phyloP scores from a whole-genome alignment of 768 basidiomycete genomes.

The Suillus sp. region DNA sequence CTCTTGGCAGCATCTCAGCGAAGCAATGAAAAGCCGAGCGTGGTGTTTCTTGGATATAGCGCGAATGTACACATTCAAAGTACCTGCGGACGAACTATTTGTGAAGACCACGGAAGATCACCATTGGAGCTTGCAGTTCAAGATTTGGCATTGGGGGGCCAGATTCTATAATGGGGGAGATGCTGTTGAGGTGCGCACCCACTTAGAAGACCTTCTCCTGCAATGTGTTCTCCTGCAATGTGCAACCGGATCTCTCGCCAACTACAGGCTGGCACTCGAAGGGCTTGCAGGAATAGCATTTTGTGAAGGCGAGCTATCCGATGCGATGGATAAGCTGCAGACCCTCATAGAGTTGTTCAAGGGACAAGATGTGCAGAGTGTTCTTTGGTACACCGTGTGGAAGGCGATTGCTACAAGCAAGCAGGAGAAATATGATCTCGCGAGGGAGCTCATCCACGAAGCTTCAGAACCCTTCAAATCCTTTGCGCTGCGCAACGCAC shows the following conservation, averaged over 20 bases:
- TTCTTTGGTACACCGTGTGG: neutral
- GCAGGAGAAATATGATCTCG: neutral
- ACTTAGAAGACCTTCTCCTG: neutral
- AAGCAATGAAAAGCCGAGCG: neutral
- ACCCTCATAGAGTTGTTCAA: neutral
- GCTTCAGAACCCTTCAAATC: neutral
- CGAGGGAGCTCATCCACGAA: neutral
- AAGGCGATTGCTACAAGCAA: neutral
- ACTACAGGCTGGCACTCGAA: neutral
- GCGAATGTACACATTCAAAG: neutral
- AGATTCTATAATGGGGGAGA: neutral
- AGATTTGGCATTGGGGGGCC: neutral
- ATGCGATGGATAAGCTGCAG: neutral
- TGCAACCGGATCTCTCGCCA: no score
- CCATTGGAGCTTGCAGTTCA: neutral
- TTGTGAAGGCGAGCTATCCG: neutral
- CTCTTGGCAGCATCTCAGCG: neutral
- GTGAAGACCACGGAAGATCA: no score
- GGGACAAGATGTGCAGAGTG: neutral
- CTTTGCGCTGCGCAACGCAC: neutral
- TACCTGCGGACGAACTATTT: neutral
- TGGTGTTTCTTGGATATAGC: neutral
- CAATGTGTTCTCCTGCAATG: no score
- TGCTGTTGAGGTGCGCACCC: neutral
- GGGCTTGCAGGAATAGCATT: neutral